Evolutionary conservation across 2,329 filamentous ascomycete genomes (phyloP).

Genomic region (Rhinocladiella mackenziei): DNA sequence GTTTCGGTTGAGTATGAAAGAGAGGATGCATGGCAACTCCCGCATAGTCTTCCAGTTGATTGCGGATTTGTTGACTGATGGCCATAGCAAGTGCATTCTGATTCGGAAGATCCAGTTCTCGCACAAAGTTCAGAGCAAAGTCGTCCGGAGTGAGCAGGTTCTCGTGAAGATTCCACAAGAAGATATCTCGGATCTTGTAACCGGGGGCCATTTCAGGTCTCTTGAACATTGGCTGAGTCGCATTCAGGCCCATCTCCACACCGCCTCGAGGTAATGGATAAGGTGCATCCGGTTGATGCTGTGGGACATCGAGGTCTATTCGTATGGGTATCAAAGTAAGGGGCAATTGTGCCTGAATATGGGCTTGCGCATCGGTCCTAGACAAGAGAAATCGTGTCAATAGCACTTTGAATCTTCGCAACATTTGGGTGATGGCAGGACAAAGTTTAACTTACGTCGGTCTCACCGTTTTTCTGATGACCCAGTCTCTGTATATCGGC

Average conservation of each 20-base stretch:
- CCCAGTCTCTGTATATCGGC: slow-evolving; percentile 93
- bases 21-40: slow-evolving; percentile 89
- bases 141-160: slow-evolving; percentile 90
- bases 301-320: slow-evolving; percentile 86
- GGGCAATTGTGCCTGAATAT: slow-evolving; percentile 69
- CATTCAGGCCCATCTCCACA: slow-evolving; percentile 50
- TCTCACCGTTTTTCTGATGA: slow-evolving; percentile 63
- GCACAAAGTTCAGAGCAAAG: slow-evolving; percentile 84
- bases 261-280: slow-evolving; percentile 42
- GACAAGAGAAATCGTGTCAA: slow-evolving; percentile 10
- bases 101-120: slow-evolving; percentile 87
- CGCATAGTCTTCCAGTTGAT: slow-evolving; percentile 92
- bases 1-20: slow-evolving; percentile 60
- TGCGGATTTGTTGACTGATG: slow-evolving; percentile 90
- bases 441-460: slow-evolving; percentile 37
- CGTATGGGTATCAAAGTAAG: slow-evolving; percentile 91
- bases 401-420: no score
- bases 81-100: slow-evolving; percentile 65
- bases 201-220: slow-evolving; percentile 74
- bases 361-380: slow-evolving; percentile 58
- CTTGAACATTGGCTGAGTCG: slow-evolving; percentile 72
- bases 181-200: slow-evolving; percentile 89
- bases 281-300: slow-evolving; percentile 53
- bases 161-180: slow-evolving; percentile 96
- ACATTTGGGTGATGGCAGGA: background rate